Conservation (phyloP, 345 rosid species). For the Hirschfeldia incana region DNA sequence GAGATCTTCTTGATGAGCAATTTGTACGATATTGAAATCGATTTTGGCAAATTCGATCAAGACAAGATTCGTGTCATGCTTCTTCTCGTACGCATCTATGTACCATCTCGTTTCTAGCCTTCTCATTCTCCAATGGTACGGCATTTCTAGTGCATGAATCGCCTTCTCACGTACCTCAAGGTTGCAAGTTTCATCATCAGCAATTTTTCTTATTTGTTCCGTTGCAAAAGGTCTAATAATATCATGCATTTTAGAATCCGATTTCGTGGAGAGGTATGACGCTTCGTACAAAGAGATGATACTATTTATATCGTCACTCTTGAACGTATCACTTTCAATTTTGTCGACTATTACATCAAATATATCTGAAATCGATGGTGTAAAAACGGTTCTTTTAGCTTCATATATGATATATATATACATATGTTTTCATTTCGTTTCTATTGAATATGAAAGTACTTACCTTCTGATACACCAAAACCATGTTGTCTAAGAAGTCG, state of each 20-base stretch:
- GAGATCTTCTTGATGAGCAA: slow-evolving; percentile 39
- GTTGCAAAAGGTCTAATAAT: slow-evolving; percentile 40
- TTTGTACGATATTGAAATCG: slow-evolving; percentile 42
- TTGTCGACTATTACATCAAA: slow-evolving; percentile 34
- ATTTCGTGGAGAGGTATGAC: slow-evolving; percentile 26
- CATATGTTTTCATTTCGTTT: background rate
- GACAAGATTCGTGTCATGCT: slow-evolving; percentile 5
- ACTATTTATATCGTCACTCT: slow-evolving; percentile 4
- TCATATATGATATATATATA: background rate
- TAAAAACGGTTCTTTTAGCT: background rate
- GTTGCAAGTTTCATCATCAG: background rate
- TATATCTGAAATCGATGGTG: slow-evolving; percentile 21
- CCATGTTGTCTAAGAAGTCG: slow-evolving; percentile 44
- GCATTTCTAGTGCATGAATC: slow-evolving; percentile 34
- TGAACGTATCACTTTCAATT: slow-evolving; percentile 25
- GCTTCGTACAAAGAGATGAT: slow-evolving; percentile 46
- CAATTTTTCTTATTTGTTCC: slow-evolving; percentile 10
- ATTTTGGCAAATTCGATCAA: slow-evolving; percentile 30
- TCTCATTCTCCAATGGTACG: slow-evolving; percentile 29
- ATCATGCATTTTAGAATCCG: slow-evolving; percentile 40
- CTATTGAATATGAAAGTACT: background rate
- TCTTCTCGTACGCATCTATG: slow-evolving; percentile 33
- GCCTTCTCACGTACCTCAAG: slow-evolving; percentile 2
- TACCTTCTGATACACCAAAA: slow-evolving; percentile 27
- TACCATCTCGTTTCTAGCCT: slow-evolving; percentile 36